Evolutionary conservation across 2,329 filamentous ascomycete species (phyloP).

Genomic region (Pyrenophora tritici-repentis): DNA sequence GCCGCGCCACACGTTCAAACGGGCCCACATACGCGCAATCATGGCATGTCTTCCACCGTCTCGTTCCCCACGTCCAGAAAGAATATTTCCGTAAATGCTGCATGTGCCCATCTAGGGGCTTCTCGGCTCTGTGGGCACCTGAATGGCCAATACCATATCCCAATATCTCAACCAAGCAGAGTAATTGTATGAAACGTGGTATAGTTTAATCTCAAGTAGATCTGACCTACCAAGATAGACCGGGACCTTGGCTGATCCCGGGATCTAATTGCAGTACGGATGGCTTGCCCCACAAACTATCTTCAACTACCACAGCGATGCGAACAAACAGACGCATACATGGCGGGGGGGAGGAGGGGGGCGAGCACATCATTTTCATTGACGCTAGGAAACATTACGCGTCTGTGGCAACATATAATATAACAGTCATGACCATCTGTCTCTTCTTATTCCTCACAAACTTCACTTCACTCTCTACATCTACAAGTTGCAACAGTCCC

Average conservation of each 20-base stretch:
- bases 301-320: slow-evolving; percentile 7
- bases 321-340: slow-evolving; percentile 13
- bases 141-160: slow-evolving; percentile 11
- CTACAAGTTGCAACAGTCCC: slow-evolving; percentile 15
- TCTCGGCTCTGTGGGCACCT: not conserved
- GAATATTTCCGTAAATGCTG: slow-evolving; percentile 1
- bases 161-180: slow-evolving; percentile 36
- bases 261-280: slow-evolving; percentile 35
- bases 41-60: slow-evolving; percentile 9
- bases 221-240: slow-evolving; percentile 41
- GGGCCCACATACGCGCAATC: slow-evolving; percentile 17
- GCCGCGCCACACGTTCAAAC: not conserved
- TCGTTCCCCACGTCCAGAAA: not conserved
- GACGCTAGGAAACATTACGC: slow-evolving; percentile 16
- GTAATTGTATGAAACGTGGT: slow-evolving; percentile 24
- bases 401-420: slow-evolving; percentile 26
- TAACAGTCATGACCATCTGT: slow-evolving; percentile 32
- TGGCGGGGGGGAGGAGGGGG: slow-evolving; percentile 9
- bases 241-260: slow-evolving; percentile 24
- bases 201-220: slow-evolving; percentile 19
- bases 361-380: slow-evolving; percentile 10
- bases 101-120: slow-evolving; percentile 5
- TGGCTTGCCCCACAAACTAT: slow-evolving; percentile 16
- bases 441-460: slow-evolving; percentile 22
- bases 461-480: slow-evolving; percentile 9